Evolutionary conservation across 345 rosid species (phyloP).

Genomic region (Arabis hirsuta): DNA sequence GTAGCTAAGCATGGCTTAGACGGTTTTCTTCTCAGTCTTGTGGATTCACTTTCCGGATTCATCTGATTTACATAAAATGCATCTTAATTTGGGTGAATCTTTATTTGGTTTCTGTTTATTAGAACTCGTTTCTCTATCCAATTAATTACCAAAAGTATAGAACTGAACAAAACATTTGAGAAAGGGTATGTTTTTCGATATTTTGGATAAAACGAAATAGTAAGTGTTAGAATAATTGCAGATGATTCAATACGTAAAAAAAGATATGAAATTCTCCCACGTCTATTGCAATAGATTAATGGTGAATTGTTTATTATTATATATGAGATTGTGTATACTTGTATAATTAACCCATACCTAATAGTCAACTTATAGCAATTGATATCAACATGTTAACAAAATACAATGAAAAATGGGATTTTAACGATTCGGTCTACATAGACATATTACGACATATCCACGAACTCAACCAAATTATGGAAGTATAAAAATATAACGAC

Average conservation of each 20-base stretch:
- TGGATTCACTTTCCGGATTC: constrained; percentile 50
- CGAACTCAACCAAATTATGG: constrained; percentile 16
- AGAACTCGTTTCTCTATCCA: not conserved
- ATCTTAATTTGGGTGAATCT: constrained; percentile 8
- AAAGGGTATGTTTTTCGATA: not conserved
- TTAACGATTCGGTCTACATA: constrained; percentile 15
- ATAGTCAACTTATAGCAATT: constrained; percentile 21
- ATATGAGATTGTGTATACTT: too few species aligned
- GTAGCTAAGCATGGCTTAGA: constrained; percentile 80
- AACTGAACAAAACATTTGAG: not conserved
- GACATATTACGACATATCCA: not conserved
- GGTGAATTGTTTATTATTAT: too few species aligned
- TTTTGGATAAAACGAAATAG: not conserved
- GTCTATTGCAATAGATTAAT: too few species aligned
- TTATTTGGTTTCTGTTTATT: not conserved
- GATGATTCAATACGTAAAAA: too few species aligned
- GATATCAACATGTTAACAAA: constrained; percentile 26
- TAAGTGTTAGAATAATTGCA: not conserved
- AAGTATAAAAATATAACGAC: constrained; percentile 5
- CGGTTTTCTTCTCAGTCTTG: constrained; percentile 66
- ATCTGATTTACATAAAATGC: constrained; percentile 6
- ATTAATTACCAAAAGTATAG: not conserved
- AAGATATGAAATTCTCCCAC: too few species aligned
- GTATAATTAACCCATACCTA: constrained; percentile 3
- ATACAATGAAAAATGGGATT: constrained; percentile 1